Conservation (phyloP, 768 basidiomycete genomes). For the Mycena rosella region DNA sequence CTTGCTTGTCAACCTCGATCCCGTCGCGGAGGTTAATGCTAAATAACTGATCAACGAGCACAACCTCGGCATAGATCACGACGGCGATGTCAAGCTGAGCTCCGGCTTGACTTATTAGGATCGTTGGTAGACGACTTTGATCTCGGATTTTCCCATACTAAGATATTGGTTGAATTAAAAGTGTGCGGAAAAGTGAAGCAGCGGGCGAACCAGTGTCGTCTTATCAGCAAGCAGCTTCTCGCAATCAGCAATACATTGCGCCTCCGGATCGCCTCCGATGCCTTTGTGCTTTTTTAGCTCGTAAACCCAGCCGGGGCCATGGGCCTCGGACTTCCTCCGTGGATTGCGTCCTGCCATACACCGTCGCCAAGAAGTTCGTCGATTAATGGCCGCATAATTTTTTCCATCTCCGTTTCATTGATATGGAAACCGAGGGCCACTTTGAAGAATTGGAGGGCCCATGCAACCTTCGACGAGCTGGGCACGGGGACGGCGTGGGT, state of each 20-base stretch:
- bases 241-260: conserved; percentile 8
- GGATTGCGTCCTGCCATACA: neutral
- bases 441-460: conserved; percentile 6
- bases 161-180: conserved; percentile 15
- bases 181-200: conserved; percentile 10
- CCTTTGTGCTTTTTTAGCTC: conserved; percentile 13
- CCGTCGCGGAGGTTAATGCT: conserved; percentile 20
- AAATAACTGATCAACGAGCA: conserved; percentile 14
- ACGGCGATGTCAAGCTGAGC: conserved; percentile 16
- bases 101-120: conserved; percentile 12
- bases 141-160: conserved; percentile 12
- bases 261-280: conserved; percentile 14
- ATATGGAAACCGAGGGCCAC: neutral
- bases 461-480: conserved; percentile 11
- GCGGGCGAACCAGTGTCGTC: conserved; percentile 1
- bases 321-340: neutral
- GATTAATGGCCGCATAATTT: neutral
- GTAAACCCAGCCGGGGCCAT: conserved; percentile 15
- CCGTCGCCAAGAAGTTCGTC: neutral
- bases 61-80: neutral
- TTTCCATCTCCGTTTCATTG: conserved; percentile 4
- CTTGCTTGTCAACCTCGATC: conserved; percentile 4
- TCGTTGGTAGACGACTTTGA: conserved; percentile 11
- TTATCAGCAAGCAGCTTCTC: conserved; percentile 6
- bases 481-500: conserved; percentile 3